Evolutionary conservation across 441 rosid genomes (phyloP), one percentile per base, ranked within the genome.

Genomic region (Biscutella laevigata): DNA sequence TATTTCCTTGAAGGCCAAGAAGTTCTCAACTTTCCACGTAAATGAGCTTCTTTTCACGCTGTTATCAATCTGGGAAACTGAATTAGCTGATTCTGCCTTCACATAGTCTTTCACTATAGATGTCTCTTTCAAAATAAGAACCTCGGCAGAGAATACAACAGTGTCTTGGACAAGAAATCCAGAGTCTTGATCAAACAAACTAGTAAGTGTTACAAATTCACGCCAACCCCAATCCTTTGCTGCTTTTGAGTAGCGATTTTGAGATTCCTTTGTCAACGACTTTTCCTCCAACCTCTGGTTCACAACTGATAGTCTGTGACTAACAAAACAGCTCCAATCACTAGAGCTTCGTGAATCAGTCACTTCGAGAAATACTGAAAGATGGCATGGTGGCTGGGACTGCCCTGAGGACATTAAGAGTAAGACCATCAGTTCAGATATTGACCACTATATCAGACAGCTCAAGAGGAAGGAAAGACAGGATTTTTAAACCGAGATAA

Each of bases 211-310:
- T 69, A 94, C 95, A 77, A 94, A 94, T 67, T 94, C 97, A 68
- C 96, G 96, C 99, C 97, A 94, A 49, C 99, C 99, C 97, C 99
- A 94, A 69, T 94, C 96, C 70, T 94, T 94, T 54, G 97, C 97
- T 61, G 99, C 91, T 80, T 94, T 94, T 40, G 99, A 94, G 74
- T 86, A 94, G 41, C 99, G 96, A 68, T 86, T 89, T 73, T 94
- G 96, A 72, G 96, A 94, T 71, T 94, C 99, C 69, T 89, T 94
- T 11, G 89, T 79, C 27, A 94, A 86, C 52, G 99, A 86, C 69
- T 86, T 94, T 70, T 94, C 99, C 67, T 94, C 99, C 74, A 69
- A 51, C 69, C 67, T 83, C 71, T 83, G 95, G 77, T 94, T 94
- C 68, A 89, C 86, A 74, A 94, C 97, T 33, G 97, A 89, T 61